Evolutionary conservation across 1,284 basidiomycete genomes (phyloP).

Genomic region (Pseudozyma hubeiensis): DNA sequence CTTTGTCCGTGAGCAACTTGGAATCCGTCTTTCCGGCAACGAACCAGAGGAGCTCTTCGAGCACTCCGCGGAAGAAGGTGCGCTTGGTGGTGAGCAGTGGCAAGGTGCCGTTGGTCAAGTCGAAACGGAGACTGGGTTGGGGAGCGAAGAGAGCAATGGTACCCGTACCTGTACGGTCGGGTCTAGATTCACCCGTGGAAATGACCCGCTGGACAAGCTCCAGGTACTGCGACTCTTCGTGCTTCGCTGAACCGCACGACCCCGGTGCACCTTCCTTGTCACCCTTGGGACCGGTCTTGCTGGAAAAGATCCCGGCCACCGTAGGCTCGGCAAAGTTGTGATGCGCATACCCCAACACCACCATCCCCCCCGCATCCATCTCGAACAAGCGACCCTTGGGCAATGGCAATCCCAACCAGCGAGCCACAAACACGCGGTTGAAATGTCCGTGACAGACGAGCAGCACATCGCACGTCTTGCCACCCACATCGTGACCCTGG

Average conservation of each 20-base stretch:
- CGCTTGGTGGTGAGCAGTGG: conserved; percentile 95
- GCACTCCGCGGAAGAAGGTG: conserved; percentile 89
- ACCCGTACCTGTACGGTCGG: conserved; percentile 66
- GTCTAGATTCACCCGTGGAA: conserved; percentile 50
- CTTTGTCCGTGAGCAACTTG: conserved; percentile 80
- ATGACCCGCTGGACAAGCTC: conserved; percentile 62
- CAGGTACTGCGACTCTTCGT: conserved; percentile 66
- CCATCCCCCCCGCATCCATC: conserved; percentile 65
- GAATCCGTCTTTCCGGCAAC: conserved; percentile 87
- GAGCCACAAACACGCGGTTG: conserved; percentile 64
- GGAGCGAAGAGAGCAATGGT: conserved; percentile 66
- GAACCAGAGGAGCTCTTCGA: conserved; percentile 97
- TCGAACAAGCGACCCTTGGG: conserved; percentile 58
- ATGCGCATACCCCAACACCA: conserved; percentile 65
- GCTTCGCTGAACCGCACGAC: conserved; percentile 24
- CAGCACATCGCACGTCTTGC: conserved; percentile 58
- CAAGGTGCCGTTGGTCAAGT: conserved; percentile 70
- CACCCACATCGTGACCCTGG: conserved; percentile 40
- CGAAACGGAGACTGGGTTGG: conserved; percentile 58
- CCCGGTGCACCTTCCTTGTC: conserved; percentile 19
- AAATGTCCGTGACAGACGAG: conserved; percentile 67
- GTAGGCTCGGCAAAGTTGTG: conserved; percentile 63
- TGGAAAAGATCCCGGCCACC: conserved; percentile 63
- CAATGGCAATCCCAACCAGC: conserved; percentile 62
- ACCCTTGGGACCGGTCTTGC: conserved; percentile 53